Conservation (phyloP, 345 rosid species). For the Citrus mangshanensis region DNA sequence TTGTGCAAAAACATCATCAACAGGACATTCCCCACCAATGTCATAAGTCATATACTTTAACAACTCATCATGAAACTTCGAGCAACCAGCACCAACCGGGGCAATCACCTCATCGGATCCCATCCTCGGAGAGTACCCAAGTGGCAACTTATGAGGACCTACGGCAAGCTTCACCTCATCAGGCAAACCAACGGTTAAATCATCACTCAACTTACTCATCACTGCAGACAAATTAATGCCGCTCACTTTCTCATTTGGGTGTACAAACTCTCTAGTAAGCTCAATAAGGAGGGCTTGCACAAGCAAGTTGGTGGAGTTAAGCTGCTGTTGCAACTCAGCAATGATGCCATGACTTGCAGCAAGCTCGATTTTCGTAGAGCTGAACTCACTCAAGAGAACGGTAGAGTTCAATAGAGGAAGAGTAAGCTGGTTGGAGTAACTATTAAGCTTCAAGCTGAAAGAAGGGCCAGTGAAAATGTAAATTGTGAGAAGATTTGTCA, state of each 20-base stretch:
- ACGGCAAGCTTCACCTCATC: conserved; percentile 36
- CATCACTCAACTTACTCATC: not conserved
- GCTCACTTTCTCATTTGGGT: not conserved
- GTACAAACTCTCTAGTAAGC: conserved; percentile 13
- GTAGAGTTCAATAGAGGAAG: conserved; percentile 6
- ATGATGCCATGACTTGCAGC: conserved; percentile 24
- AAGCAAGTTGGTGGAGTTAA: conserved; percentile 38
- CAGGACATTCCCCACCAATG: conserved; percentile 42
- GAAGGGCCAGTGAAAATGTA: conserved; percentile 30
- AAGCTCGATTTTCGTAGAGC: conserved; percentile 32
- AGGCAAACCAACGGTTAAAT: conserved; percentile 1
- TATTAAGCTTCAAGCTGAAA: not conserved
- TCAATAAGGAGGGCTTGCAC: conserved; percentile 28
- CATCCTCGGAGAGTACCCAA: conserved; percentile 32
- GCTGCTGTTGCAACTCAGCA: conserved; percentile 30
- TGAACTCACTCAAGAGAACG: conserved; percentile 24
- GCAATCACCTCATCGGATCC: conserved; percentile 37
- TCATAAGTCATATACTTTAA: conserved; percentile 40
- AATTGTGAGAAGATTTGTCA: conserved; percentile 44
- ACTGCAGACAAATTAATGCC: not conserved
- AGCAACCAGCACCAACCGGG: conserved; percentile 38
- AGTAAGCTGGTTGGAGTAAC: not conserved
- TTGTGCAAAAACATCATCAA: conserved; percentile 48
- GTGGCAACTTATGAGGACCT: conserved; percentile 40
- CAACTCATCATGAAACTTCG: conserved; percentile 42